A percentile compares a stretch with the other conserved stretches of the same genome.
Conservation (phyloP, 1,139 yeast species). For the Debaryomycetaceae sp. region DNA sequence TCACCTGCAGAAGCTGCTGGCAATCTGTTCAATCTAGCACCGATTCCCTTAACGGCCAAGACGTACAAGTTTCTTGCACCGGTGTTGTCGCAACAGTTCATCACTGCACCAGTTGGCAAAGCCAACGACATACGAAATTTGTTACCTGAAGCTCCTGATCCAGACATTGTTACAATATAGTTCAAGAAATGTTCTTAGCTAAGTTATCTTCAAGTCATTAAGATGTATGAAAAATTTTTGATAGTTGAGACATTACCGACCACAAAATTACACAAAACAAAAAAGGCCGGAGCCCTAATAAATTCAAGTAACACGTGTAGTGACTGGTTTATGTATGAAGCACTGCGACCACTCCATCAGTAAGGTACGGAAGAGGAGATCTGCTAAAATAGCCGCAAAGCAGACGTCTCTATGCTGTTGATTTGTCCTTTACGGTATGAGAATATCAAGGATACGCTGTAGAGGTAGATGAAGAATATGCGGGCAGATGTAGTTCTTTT, state of each 20-base stretch:
- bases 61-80: slow-evolving; percentile 99
- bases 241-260: background rate
- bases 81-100: slow-evolving; percentile 99
- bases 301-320: background rate
- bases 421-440: too few relatives aligned
- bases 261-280: background rate
- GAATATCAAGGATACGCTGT: too few relatives aligned
- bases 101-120: slow-evolving; percentile 99
- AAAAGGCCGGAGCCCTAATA: background rate
- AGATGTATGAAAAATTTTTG: background rate
- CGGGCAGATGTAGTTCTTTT: too few relatives aligned
- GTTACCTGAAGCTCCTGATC: slow-evolving; percentile 98
- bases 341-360: too few relatives aligned
- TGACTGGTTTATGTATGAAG: background rate
- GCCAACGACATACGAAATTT: slow-evolving; percentile 99
- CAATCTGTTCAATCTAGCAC: slow-evolving; percentile 99
- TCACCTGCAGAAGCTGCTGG: slow-evolving; percentile 99
- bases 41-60: slow-evolving; percentile 98
- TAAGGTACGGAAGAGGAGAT: too few relatives aligned
- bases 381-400: too few relatives aligned
- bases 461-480: too few relatives aligned
- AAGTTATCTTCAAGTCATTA: background rate
- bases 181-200: background rate
- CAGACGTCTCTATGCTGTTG: too few relatives aligned
- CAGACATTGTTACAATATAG: slow-evolving; percentile 50